These are phyloP conservation scores for Stagonosporopsis chrysanthemi DNA, from an alignment of 2,329 filamentous ascomycete species.

Conservation along the genomic window DNA sequence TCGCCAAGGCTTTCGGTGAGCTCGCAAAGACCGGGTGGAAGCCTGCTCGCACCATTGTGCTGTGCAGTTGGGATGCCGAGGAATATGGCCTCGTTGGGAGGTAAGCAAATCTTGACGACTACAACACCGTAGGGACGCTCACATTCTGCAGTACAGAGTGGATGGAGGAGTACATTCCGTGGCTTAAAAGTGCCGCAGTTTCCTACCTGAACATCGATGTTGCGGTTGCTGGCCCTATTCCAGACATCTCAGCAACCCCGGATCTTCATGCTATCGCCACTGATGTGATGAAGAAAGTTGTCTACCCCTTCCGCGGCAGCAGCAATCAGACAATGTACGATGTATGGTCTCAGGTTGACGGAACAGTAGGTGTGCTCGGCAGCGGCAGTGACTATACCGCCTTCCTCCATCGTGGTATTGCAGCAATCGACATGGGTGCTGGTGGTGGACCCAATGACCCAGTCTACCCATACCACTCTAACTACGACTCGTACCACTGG, in stretches of 20 bases:
- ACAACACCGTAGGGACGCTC: not conserved
- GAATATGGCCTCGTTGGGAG: constrained; percentile 50
- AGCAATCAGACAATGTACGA: constrained; percentile 56
- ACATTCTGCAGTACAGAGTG: constrained; percentile 54
- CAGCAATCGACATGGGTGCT: constrained; percentile 54
- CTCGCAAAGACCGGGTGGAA: constrained; percentile 60
- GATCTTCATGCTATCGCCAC: constrained; percentile 50
- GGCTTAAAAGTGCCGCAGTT: constrained; percentile 54
- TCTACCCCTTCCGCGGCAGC: constrained; percentile 50
- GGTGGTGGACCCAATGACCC: constrained; percentile 49
- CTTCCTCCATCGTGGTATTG: constrained; percentile 56
- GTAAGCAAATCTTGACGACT: constrained; percentile 13
- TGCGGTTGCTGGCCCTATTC: constrained; percentile 55
- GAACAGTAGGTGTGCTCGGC: constrained; percentile 54
- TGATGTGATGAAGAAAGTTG: constrained; percentile 52
- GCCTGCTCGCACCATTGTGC: constrained; percentile 59
- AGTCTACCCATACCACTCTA: constrained; percentile 58
- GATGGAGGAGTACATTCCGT: constrained; percentile 59
- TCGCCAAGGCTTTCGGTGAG: constrained; percentile 59
- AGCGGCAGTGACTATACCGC: constrained; percentile 57
- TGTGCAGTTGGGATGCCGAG: constrained; percentile 55
- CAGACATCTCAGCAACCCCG: constrained; percentile 50
- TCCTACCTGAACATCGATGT: constrained; percentile 62
- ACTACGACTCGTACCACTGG: constrained; percentile 60
- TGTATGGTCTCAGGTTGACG: constrained; percentile 50